These are phyloP conservation scores for Suillus weaverae DNA, from an alignment of 768 basidiomycete species.

Conservation along the genomic window DNA sequence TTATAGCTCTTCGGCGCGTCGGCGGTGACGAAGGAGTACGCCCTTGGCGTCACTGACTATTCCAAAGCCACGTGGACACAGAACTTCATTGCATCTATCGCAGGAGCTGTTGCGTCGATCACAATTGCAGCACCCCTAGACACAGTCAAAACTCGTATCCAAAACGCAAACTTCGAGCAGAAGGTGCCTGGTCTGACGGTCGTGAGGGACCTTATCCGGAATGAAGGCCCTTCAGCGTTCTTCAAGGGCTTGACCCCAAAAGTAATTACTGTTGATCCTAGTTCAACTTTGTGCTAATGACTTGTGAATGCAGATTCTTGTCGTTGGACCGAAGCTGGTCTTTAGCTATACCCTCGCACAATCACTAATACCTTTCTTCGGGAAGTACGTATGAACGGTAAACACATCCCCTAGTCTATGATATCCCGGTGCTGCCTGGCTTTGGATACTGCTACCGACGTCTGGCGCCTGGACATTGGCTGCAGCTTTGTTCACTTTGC, in stretches of 20 bases:
- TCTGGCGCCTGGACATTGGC: background rate
- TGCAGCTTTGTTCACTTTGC: background rate
- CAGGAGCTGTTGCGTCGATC: slow-evolving; percentile 93
- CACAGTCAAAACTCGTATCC: slow-evolving; percentile 95
- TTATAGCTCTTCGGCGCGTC: slow-evolving; percentile 95
- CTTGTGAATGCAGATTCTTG: slow-evolving; percentile 69
- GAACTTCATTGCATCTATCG: slow-evolving; percentile 95
- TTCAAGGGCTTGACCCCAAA: slow-evolving; percentile 99
- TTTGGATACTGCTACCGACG: background rate
- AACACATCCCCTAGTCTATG: background rate
- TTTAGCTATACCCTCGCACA: slow-evolving; percentile 98
- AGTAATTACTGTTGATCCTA: slow-evolving; percentile 41
- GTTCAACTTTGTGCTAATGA: slow-evolving; percentile 26
- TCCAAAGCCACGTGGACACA: slow-evolving; percentile 94
- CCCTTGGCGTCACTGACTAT: slow-evolving; percentile 87
- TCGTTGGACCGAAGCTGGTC: slow-evolving; percentile 96
- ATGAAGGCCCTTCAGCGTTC: slow-evolving; percentile 82
- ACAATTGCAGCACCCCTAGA: slow-evolving; percentile 96
- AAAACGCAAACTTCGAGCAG: slow-evolving; percentile 95
- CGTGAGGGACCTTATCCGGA: slow-evolving; percentile 79
- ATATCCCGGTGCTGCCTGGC: background rate
- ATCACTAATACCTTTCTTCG: slow-evolving; percentile 89
- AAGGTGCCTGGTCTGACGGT: slow-evolving; percentile 81
- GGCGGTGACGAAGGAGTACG: slow-evolving; percentile 90
- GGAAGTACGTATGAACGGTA: slow-evolving; percentile 66